Base-by-base conservation (phyloP, 805 yeast genomes). In the Yarrowia osloensis region DNA sequence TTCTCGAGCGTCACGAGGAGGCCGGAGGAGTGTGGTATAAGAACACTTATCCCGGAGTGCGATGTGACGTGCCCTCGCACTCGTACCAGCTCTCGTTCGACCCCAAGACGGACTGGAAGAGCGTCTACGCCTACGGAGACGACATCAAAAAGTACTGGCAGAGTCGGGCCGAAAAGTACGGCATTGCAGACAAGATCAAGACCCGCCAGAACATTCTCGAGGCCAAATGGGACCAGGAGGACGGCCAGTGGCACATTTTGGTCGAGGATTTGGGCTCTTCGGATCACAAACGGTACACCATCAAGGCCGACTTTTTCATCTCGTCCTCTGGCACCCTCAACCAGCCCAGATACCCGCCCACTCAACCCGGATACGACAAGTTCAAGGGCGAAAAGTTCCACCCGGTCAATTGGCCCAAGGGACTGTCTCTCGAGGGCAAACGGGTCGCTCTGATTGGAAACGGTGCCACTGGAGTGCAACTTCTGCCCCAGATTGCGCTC, bases 401-500 rank as follows among this genome's bases (percentile, higher is more conserved):
- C 67, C 71, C 77, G 6, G 73, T 78, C 29, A 70, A 70, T 19
- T 77, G 78, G 77, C 73, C 78, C 49, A 70, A 68, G 15, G 70
- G 68, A 9, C 68, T 69, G 39, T 73, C 69, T 28, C 68, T 70
- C 39, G 67, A 44, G 37, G 74, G 70, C 33, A 76, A 77, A 57
- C 66, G 65, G 12, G 72, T 75, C 2, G 75, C 77, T 22, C 71
- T 77, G 3, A 70, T 78, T 17, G 80, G 81, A 1, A 72, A 70
- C 55, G 77, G 78, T 12, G 72, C 80, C 2, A 73, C 77, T 9
- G 80, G 80, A 4, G 72, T 75, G 21, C 77, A 75, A 59, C 66
- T 73, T 7, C 67, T 74, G 21, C 76, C 76, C 5, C 59, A 67
- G 19, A 44, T 72, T 11, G 70, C 67, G 24, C 59, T 54, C 22